Conservation (phyloP, 768 basidiomycete genomes). For the Lepiota subincarnata region DNA sequence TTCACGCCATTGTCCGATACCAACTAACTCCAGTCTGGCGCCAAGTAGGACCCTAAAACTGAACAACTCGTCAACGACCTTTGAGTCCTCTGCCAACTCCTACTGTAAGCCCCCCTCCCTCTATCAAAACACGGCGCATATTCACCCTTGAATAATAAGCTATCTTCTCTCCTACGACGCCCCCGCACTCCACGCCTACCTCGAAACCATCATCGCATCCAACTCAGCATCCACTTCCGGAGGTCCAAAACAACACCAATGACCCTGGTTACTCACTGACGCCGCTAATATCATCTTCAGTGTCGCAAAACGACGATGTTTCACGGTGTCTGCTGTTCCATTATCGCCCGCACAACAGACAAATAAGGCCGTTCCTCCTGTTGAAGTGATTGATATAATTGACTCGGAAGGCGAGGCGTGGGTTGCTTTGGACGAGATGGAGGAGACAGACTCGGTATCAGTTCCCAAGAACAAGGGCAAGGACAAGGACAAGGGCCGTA, state of each 20-base stretch:
- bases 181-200: constrained; percentile 84
- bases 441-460: constrained; percentile 28
- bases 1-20: constrained; percentile 81
- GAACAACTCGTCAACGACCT: constrained; percentile 90
- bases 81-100: constrained; percentile 74
- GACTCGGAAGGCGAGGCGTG: constrained; percentile 63
- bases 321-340: constrained; percentile 36
- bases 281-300: constrained; percentile 85
- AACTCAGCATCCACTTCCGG: constrained; percentile 44
- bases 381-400: too few relatives aligned
- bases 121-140: neutral
- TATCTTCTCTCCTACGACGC: constrained; percentile 90
- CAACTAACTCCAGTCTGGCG: constrained; percentile 96
- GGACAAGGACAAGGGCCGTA: too few relatives aligned
- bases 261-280: constrained; percentile 90
- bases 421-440: constrained; percentile 64
- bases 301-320: constrained; percentile 78
- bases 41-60: constrained; percentile 87
- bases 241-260: constrained; percentile 58
- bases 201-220: constrained; percentile 80
- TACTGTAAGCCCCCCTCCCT: constrained; percentile 48
- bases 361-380: constrained; percentile 15
- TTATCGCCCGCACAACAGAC: constrained; percentile 19
- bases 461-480: constrained; percentile 3
- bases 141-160: constrained; percentile 29